Conservation (phyloP, 805 yeast genomes). For the Yarrowia deformans region DNA sequence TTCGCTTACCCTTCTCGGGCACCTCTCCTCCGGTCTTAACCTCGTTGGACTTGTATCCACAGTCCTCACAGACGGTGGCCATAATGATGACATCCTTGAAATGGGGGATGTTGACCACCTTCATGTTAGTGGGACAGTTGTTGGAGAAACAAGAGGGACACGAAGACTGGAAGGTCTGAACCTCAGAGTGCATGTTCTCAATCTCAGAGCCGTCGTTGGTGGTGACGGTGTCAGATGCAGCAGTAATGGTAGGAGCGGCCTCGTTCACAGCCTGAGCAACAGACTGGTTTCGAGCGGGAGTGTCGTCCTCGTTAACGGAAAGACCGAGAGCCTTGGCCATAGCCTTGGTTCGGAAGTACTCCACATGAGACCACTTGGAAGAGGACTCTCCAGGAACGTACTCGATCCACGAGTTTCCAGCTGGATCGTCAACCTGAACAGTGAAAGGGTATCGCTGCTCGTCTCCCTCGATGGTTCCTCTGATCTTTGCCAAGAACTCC, state of each 20-base stretch:
- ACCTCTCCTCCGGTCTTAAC: slow-evolving; percentile 98
- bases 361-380: slow-evolving; percentile 87
- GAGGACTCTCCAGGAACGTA: slow-evolving; percentile 84
- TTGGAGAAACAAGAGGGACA: slow-evolving; percentile 83
- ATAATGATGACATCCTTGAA: slow-evolving; percentile 96
- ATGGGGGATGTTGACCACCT: slow-evolving; percentile 94
- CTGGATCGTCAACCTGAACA: slow-evolving; percentile 84
- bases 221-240: slow-evolving; percentile 45
- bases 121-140: slow-evolving; percentile 93
- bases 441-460: slow-evolving; percentile 77
- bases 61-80: slow-evolving; percentile 90
- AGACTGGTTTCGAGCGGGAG: slow-evolving; percentile 49
- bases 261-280: slow-evolving; percentile 46
- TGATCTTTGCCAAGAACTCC: slow-evolving; percentile 66
- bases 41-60: slow-evolving; percentile 97
- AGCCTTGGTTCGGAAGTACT: slow-evolving; percentile 83
- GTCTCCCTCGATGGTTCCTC: slow-evolving; percentile 68
- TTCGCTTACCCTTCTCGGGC: slow-evolving; percentile 81
- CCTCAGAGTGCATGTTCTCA: slow-evolving; percentile 86
- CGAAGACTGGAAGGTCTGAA: slow-evolving; percentile 89
- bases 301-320: slow-evolving; percentile 68
- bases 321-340: slow-evolving; percentile 88
- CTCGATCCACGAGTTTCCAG: slow-evolving; percentile 97
- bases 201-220: slow-evolving; percentile 70
- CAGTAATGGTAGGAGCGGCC: slow-evolving; percentile 49